Evolutionary conservation across 129 eudicot species (phyloP).

Genomic region (Cynara cardunculus): DNA sequence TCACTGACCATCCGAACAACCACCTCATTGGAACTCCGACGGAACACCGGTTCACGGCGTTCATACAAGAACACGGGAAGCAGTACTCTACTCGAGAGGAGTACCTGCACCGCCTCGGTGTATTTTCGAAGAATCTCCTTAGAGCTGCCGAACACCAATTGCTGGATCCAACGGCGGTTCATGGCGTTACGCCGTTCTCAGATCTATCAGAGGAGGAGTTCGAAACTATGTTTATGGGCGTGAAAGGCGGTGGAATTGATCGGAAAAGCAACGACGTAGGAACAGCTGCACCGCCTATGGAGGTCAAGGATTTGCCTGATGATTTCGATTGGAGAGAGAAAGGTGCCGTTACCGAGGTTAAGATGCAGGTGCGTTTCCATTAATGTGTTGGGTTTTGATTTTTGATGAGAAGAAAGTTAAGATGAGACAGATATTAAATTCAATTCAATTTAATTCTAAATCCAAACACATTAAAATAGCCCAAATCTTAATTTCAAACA

Average conservation of each 20-base stretch:
- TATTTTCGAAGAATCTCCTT: slow-evolving; percentile 52
- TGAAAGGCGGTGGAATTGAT: slow-evolving; percentile 41
- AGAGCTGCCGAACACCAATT: slow-evolving; percentile 90
- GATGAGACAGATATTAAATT: too few species aligned
- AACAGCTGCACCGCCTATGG: slow-evolving; percentile 34
- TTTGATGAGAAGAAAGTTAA: too few species aligned
- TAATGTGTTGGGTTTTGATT: neutral
- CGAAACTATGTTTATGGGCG: slow-evolving; percentile 55
- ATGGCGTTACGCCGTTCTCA: slow-evolving; percentile 77
- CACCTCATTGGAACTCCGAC: slow-evolving; percentile 52
- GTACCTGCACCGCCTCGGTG: slow-evolving; percentile 77
- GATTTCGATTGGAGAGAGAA: slow-evolving; percentile 89
- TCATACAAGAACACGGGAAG: slow-evolving; percentile 56
- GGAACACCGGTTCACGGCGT: slow-evolving; percentile 47
- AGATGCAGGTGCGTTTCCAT: slow-evolving; percentile 60
- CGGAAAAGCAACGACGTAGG: slow-evolving; percentile 9
- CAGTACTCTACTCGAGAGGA: slow-evolving; percentile 62
- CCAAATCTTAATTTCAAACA: too few species aligned
- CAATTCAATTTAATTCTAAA: too few species aligned
- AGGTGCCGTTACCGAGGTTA: slow-evolving; percentile 90
- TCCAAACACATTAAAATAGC: too few species aligned
- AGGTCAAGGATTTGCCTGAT: slow-evolving; percentile 62
- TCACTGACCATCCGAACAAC: slow-evolving; percentile 42
- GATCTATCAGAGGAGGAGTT: slow-evolving; percentile 70
- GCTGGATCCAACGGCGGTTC: slow-evolving; percentile 82